Conservation (phyloP, 495 filamentous ascomycete genomes). For the Neurospora intermedia region DNA sequence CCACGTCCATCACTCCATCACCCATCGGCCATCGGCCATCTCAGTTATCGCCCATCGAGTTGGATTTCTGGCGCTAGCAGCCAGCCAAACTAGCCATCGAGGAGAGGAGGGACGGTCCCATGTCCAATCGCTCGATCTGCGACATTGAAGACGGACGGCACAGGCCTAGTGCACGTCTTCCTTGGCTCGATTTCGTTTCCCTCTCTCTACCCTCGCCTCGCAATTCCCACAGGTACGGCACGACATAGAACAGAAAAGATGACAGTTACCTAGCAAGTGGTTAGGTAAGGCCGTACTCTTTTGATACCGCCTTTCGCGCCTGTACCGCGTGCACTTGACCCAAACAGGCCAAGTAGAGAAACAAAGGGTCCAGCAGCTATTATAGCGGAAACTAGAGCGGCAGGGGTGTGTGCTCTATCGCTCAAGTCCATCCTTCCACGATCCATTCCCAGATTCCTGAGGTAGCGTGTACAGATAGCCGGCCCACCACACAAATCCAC, state of each 20-base stretch:
- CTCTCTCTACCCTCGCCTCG: neutral
- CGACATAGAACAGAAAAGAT: neutral
- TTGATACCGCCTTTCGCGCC: neutral
- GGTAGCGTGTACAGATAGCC: neutral
- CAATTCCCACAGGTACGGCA: slow-evolving; percentile 2
- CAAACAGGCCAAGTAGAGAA: neutral
- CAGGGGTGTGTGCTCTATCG: neutral
- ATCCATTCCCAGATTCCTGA: slow-evolving; percentile 1
- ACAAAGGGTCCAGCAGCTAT: slow-evolving; percentile 1
- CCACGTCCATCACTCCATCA: neutral
- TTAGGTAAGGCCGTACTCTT: neutral
- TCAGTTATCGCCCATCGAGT: neutral
- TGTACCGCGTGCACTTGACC: neutral
- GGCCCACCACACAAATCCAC: neutral
- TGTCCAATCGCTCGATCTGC: slow-evolving; percentile 18
- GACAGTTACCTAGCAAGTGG: neutral
- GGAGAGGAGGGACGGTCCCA: slow-evolving; percentile 3
- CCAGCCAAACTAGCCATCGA: neutral
- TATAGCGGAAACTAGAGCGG: neutral
- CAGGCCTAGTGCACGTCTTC: slow-evolving; percentile 6
- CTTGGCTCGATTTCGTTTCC: neutral
- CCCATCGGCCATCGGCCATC: neutral
- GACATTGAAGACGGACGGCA: slow-evolving; percentile 13
- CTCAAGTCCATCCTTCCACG: neutral
- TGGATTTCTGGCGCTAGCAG: neutral